phyloP scores from a whole-genome alignment of 345 rosid species.

The Aquilaria malaccensis region DNA sequence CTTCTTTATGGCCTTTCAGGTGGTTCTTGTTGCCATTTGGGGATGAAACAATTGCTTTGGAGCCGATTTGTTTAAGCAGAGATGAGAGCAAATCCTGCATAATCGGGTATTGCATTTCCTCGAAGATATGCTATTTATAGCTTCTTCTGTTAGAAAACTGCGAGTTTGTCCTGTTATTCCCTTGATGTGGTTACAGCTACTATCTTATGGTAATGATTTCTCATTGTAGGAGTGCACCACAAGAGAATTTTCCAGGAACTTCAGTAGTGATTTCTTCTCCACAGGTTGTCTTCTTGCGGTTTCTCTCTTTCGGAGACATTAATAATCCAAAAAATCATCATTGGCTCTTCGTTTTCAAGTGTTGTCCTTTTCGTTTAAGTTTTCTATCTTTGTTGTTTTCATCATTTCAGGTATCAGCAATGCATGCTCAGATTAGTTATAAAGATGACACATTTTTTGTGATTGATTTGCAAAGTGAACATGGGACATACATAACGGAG shows the following conservation, averaged over 20 bases:
- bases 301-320: background rate
- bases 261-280: conserved; percentile 50
- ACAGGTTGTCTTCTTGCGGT: conserved; percentile 33
- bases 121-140: background rate
- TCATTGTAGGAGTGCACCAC: conserved; percentile 50
- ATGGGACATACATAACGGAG: conserved; percentile 72
- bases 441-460: conserved; percentile 71
- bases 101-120: conserved; percentile 46
- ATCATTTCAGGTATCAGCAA: conserved; percentile 50
- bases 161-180: background rate
- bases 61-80: conserved; percentile 43
- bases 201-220: background rate
- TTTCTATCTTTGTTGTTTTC: background rate
- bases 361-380: background rate
- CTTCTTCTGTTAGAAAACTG: too few relatives aligned
- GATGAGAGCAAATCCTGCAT: conserved; percentile 51
- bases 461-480: conserved; percentile 59
- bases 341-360: too few relatives aligned
- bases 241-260: conserved; percentile 41
- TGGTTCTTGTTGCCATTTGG: conserved; percentile 68
- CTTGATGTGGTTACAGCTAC: background rate
- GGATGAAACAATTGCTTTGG: conserved; percentile 27
- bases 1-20: conserved; percentile 25
- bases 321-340: too few relatives aligned
- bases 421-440: conserved; percentile 67